Evolutionary conservation across 2,329 filamentous ascomycete species (phyloP), one percentile per base, ranked within the genome.

Genomic region (Alternaria burnsii): DNA sequence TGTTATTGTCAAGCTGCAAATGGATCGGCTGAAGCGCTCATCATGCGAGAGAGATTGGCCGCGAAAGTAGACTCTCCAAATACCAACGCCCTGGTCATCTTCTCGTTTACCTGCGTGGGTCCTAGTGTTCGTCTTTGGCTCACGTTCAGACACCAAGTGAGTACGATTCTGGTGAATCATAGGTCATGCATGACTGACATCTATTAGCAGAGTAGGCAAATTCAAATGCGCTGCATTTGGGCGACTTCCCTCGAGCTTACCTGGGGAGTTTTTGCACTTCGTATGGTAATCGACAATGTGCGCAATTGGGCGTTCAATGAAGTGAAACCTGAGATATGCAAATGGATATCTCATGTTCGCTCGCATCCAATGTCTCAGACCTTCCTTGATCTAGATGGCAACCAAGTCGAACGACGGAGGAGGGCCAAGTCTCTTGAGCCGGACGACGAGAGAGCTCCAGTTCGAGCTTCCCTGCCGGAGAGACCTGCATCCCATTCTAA

Each of bases 1-100:
- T 67, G 65, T 32, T 67, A 63, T 42, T 67, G 62, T 38, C 62
- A 67, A 53, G 65, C 62, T n/a, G 65, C 65, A 38, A 67, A 67
- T 52, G 65, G 59, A 18, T 62, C 61, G 26, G 62, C 65, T 16
- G 36, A 34, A 32, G 65, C 62, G 28, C 58, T 67, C 5, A 47
- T 30, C 5, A 34, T 65, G 50, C 30, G 60, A 42, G 65, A 67
- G 44, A 20, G 41, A 6, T 30, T 67, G 24, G 40, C 47, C 20
- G 16, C 34, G 38, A 46, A 32, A 8, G 43, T 53, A 9, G 24
- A n/a, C 18, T 55, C 58, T 11, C 30, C 18, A 12, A 41, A 16
- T 6, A 24, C 34, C 11, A 46, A 65, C 12, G 41, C 56, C 55
- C 57, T 53, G 3, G 44, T 59, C 22, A 63, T 63, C 32, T 63